Evolutionary conservation across 331 rosid genomes (phyloP).

Genomic region (Acacia pycnantha): DNA sequence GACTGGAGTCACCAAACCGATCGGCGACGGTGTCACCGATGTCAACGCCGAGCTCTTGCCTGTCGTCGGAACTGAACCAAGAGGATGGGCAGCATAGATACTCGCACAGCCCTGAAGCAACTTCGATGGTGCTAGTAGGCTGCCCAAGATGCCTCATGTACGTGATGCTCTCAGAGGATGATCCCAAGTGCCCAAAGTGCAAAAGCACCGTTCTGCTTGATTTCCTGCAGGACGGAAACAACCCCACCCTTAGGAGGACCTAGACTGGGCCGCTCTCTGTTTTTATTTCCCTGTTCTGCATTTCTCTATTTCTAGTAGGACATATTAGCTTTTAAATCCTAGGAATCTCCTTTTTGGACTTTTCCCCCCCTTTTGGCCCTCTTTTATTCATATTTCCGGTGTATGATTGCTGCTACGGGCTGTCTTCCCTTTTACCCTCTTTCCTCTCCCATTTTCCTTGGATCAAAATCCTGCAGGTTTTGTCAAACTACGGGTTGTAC

Average conservation of each 20-base stretch:
- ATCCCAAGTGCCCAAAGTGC: conserved; percentile 95
- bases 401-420: conserved; percentile 46
- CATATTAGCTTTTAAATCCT: conserved; percentile 30
- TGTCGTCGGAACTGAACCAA: conserved; percentile 76
- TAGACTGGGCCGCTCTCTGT: conserved; percentile 7
- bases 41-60: conserved; percentile 87
- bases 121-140: conserved; percentile 87
- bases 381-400: conserved; percentile 7
- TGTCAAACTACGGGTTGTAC: conserved; percentile 24
- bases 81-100: conserved; percentile 35
- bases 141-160: conserved; percentile 97
- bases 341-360: conserved; percentile 25
- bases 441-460: not conserved
- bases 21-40: conserved; percentile 75
- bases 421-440: conserved; percentile 51
- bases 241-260: conserved; percentile 43
- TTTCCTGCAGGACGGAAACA: conserved; percentile 56
- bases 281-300: conserved; percentile 12
- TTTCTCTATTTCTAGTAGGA: conserved; percentile 27
- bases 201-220: conserved; percentile 94
- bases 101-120: conserved; percentile 81
- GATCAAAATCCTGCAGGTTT: conserved; percentile 16
- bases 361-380: not conserved
- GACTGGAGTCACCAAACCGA: conserved; percentile 60
- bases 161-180: conserved; percentile 91